Evolutionary conservation across 495 filamentous ascomycete genomes (phyloP).

Genomic region (Pseudomonodictys pantanalensis): DNA sequence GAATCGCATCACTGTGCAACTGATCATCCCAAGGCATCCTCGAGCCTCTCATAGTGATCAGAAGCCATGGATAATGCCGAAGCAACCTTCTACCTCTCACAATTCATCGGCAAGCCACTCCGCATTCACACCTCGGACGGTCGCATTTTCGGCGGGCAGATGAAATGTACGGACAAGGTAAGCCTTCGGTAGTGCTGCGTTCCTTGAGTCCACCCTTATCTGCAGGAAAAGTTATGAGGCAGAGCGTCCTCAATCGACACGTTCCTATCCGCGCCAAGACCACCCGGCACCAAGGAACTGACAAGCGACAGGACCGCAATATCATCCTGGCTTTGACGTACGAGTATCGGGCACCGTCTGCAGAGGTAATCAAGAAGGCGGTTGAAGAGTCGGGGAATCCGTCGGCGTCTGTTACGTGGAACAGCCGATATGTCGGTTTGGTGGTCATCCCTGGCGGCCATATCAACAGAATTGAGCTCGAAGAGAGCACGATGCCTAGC

Average conservation of each 20-base stretch:
- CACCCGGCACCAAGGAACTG: background rate
- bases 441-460: slow-evolving; percentile 86
- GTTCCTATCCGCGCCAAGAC: background rate
- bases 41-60: no score
- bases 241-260: no score
- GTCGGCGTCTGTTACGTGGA: slow-evolving; percentile 63
- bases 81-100: slow-evolving; percentile 31
- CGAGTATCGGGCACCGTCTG: slow-evolving; percentile 76
- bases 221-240: no score
- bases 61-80: slow-evolving; percentile 29
- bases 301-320: slow-evolving; percentile 63
- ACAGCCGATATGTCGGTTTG: slow-evolving; percentile 79
- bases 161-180: slow-evolving; percentile 94
- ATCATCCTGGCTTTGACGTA: slow-evolving; percentile 79
- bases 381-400: slow-evolving; percentile 32
- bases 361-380: slow-evolving; percentile 17
- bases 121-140: slow-evolving; percentile 78
- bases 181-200: slow-evolving; percentile 21
- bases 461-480: slow-evolving; percentile 83
- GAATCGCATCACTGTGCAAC: no score
- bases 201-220: no score
- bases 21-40: no score
- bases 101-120: slow-evolving; percentile 63
- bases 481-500: slow-evolving; percentile 51
- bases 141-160: slow-evolving; percentile 82